phyloP scores from a whole-genome alignment of 2,329 filamentous ascomycete species.

The Didymosphaeria variabile region DNA sequence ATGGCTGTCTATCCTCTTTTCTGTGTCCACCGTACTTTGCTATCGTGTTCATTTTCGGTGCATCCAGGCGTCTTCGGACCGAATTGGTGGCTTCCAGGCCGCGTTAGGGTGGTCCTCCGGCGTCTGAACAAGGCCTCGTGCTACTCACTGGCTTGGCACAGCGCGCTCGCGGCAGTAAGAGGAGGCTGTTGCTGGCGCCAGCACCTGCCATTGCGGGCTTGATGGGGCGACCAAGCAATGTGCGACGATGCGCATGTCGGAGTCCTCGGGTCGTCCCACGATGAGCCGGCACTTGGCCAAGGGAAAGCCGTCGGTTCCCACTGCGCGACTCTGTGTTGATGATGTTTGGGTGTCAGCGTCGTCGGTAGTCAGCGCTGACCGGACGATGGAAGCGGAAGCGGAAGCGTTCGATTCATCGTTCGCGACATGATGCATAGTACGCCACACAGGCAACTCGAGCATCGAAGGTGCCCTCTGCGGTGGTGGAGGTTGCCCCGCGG shows the following conservation, averaged over 20 bases:
- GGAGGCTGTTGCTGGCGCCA: not conserved
- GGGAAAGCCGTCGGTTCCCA: not conserved
- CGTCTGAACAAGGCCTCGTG: not conserved
- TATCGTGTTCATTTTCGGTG: not conserved
- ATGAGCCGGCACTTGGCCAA: not conserved
- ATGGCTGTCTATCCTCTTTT: not conserved
- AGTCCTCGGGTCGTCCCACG: not conserved
- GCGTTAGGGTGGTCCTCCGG: slow-evolving; percentile 1
- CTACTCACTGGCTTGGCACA: not conserved
- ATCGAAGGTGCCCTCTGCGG: not conserved
- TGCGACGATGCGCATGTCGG: not conserved
- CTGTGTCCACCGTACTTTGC: not conserved
- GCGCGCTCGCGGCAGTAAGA: not conserved
- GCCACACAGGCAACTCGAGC: not conserved
- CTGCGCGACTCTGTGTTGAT: not conserved
- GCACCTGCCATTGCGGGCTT: slow-evolving; percentile 1
- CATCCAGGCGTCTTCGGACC: not conserved
- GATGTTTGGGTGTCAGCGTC: not conserved
- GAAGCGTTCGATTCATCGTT: not conserved
- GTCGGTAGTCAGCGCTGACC: not conserved
- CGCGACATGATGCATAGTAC: too few relatives aligned
- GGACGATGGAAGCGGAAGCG: not conserved
- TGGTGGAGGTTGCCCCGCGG: slow-evolving; percentile 3
- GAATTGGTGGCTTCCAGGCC: not conserved
- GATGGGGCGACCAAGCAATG: not conserved